These are phyloP conservation scores for Alloteropsis semialata DNA, from an alignment of 176 grass and related monocot species.

Conservation along the genomic window DNA sequence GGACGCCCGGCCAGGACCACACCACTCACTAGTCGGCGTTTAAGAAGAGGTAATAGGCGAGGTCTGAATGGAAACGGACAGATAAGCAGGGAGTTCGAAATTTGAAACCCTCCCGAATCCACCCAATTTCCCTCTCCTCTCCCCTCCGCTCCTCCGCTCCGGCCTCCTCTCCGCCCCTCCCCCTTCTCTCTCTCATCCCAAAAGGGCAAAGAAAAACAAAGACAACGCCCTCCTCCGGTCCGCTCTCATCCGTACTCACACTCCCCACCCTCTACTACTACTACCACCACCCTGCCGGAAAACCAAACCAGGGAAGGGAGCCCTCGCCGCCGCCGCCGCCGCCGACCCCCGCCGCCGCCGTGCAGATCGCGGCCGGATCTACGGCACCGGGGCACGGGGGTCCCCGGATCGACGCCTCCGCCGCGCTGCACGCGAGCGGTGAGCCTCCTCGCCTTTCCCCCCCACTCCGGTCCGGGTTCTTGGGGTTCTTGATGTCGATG, in stretches of 20 bases:
- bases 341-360: neutral
- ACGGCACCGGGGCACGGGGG: conserved; percentile 15
- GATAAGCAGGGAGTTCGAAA: neutral
- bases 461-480: neutral
- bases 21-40: neutral
- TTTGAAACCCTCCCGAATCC: conserved; percentile 26
- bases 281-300: neutral
- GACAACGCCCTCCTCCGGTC: too few species aligned
- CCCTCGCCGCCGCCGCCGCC: neutral
- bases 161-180: too few species aligned
- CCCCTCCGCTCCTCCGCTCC: neutral
- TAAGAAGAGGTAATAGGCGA: neutral
- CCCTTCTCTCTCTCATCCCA: neutral
- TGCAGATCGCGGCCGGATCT: conserved; percentile 25
- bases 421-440: conserved; percentile 6
- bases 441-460: neutral
- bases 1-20: neutral
- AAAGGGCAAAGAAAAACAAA: conserved; percentile 19
- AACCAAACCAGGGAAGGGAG: neutral
- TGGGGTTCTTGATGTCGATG: neutral
- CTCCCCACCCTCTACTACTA: neutral
- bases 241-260: neutral
- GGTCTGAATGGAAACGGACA: neutral
- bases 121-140: conserved; percentile 22
- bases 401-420: conserved; percentile 19